Conservation (phyloP, 1,139 yeast genomes). For the Blastobotrys ciferrii region DNA sequence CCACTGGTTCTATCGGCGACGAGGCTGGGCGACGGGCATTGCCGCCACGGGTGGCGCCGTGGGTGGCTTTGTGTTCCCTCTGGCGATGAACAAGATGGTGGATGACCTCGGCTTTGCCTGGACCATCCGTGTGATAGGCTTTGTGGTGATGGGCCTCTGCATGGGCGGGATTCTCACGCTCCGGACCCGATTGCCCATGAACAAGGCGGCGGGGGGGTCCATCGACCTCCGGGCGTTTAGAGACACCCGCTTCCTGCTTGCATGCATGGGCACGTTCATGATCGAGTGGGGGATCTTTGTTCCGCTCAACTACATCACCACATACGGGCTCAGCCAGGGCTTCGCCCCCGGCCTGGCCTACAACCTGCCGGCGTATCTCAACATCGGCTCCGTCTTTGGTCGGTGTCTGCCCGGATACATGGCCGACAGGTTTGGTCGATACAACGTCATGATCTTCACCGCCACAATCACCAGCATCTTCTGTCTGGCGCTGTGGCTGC, state of each 20-base stretch:
- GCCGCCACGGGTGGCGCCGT: constrained; percentile 62
- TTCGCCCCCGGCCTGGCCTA: constrained; percentile 45
- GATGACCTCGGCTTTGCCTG: constrained; percentile 54
- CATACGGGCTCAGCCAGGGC: constrained; percentile 49
- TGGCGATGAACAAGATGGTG: constrained; percentile 51
- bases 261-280: constrained; percentile 45
- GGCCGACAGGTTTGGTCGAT: constrained; percentile 51
- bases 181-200: constrained; percentile 41
- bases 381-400: constrained; percentile 49
- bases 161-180: constrained; percentile 42
- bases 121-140: constrained; percentile 59
- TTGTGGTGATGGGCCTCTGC: constrained; percentile 45
- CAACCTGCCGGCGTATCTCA: constrained; percentile 44
- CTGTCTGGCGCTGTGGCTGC: constrained; percentile 49
- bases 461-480: constrained; percentile 39
- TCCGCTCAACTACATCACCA: constrained; percentile 52
- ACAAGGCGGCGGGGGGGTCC: constrained; percentile 26
- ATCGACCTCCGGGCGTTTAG: constrained; percentile 46
- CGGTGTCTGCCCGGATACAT: constrained; percentile 48
- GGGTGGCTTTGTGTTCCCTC: constrained; percentile 61
- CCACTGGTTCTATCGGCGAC: constrained; percentile 56
- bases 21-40: constrained; percentile 57
- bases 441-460: constrained; percentile 50
- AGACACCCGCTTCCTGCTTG: constrained; percentile 42
- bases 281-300: constrained; percentile 51